Percentiles rank a stretch among this genome's conserved stretches.
These are phyloP conservation scores for Exobasidium cylindrosporum DNA, from an alignment of 1,284 basidiomycete species.

Conservation along the genomic window DNA sequence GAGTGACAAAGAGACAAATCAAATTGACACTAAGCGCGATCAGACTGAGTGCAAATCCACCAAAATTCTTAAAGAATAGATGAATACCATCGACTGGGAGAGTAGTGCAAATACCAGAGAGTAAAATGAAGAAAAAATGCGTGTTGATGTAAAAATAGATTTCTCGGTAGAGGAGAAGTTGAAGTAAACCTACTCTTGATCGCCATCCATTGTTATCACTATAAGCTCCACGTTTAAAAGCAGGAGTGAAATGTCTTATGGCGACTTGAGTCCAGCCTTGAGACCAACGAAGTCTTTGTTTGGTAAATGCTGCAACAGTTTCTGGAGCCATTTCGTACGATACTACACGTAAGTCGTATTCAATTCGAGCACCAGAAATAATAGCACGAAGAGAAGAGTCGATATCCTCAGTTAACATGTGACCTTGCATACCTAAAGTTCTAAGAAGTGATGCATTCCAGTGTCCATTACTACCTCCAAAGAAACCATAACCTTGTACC, in stretches of 20 bases:
- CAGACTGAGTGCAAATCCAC: constrained; percentile 30
- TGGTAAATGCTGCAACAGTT: constrained; percentile 31
- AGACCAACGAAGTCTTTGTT: constrained; percentile 47
- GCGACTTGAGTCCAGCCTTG: constrained; percentile 51
- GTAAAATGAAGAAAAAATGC: constrained; percentile 27
- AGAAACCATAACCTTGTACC: constrained; percentile 41
- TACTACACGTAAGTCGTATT: constrained; percentile 42
- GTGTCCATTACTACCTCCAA: constrained; percentile 48
- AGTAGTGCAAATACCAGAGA: constrained; percentile 25
- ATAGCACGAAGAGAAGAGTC: constrained; percentile 46
- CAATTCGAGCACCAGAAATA: constrained; percentile 44
- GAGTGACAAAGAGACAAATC: constrained; percentile 33
- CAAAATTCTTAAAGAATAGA: constrained; percentile 30
- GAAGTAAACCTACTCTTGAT: constrained; percentile 39
- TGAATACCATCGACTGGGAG: constrained; percentile 25
- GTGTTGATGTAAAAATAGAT: constrained; percentile 39
- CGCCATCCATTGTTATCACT: constrained; percentile 32
- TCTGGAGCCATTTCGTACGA: constrained; percentile 46
- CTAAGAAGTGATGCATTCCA: constrained; percentile 46
- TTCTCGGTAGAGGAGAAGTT: constrained; percentile 39
- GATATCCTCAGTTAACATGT: constrained; percentile 51
- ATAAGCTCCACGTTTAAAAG: constrained; percentile 34
- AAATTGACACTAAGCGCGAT: constrained; percentile 38
- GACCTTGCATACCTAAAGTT: constrained; percentile 38
- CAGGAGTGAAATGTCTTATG: constrained; percentile 36